Evolutionary conservation across 352 stramenopile genomes (phyloP).

Genomic region (Phytophthora agathidicida): DNA sequence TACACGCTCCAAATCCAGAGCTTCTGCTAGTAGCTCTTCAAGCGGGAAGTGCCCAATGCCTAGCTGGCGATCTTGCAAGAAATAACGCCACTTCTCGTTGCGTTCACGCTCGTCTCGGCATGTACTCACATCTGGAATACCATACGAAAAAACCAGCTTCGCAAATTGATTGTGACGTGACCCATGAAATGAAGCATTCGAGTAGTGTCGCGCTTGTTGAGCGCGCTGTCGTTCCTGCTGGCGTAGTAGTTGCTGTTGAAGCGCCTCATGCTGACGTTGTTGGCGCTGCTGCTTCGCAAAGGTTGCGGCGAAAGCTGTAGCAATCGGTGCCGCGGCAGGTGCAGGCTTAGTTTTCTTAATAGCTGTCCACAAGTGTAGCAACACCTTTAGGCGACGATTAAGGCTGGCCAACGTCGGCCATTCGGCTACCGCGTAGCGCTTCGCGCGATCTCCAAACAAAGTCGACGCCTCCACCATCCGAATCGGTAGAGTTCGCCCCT

Average conservation of each 20-base stretch:
- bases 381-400: conserved; percentile 55
- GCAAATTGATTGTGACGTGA: conserved; percentile 74
- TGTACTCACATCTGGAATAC: conserved; percentile 73
- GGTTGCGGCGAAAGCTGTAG: conserved; percentile 8
- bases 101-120: conserved; percentile 55
- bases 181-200: conserved; percentile 22
- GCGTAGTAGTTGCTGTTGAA: conserved; percentile 23
- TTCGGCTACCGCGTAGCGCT: conserved; percentile 7
- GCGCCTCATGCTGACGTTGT: conserved; percentile 7
- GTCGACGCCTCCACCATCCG: conserved; percentile 47
- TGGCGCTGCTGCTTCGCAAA: conserved; percentile 17
- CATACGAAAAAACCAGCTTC: conserved; percentile 77
- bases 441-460: conserved; percentile 65
- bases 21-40: conserved; percentile 57
- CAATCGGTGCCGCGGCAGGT: conserved; percentile 3
- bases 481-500: conserved; percentile 41
- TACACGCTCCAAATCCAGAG: conserved; percentile 62
- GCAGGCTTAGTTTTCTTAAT: conserved; percentile 22
- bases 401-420: conserved; percentile 64
- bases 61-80: conserved; percentile 63
- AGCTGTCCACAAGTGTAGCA: conserved; percentile 58
- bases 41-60: conserved; percentile 45
- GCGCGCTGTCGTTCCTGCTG: conserved; percentile 29
- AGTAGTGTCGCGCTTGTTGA: conserved; percentile 22
- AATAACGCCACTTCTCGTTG: conserved; percentile 84